These are phyloP conservation scores for Calonectria pteridis DNA, from an alignment of 2,329 filamentous ascomycete genomes.

Conservation along the genomic window DNA sequence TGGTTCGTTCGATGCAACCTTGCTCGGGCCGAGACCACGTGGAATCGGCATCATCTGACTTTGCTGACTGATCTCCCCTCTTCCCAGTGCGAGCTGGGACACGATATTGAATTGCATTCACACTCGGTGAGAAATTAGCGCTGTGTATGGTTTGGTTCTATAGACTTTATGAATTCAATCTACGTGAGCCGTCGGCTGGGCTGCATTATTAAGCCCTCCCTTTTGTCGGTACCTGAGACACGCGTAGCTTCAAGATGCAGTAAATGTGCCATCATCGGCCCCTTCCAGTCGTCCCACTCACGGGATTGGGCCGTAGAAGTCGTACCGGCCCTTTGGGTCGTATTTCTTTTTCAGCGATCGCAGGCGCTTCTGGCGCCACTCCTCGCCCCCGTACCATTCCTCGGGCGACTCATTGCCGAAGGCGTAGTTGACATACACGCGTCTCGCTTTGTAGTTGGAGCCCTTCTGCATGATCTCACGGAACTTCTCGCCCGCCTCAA, in stretches of 20 bases:
- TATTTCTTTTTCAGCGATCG: constrained; percentile 60
- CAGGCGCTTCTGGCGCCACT: constrained; percentile 61
- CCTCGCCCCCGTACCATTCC: constrained; percentile 61
- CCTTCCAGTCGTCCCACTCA: background rate
- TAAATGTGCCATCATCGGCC: background rate
- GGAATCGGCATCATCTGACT: background rate
- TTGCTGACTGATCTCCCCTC: background rate
- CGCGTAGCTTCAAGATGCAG: background rate
- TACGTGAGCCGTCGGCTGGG: background rate
- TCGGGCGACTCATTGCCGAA: constrained; percentile 58
- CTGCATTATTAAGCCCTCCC: background rate
- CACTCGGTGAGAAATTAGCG: background rate
- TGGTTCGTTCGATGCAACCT: background rate
- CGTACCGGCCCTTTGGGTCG: constrained; percentile 59
- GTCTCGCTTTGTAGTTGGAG: constrained; percentile 23
- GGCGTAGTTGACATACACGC: constrained; percentile 64
- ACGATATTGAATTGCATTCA: background rate
- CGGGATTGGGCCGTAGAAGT: constrained; percentile 55
- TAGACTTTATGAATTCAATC: background rate
- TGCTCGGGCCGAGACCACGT: background rate
- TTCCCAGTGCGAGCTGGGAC: background rate
- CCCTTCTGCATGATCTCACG: constrained; percentile 30
- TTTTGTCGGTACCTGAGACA: background rate
- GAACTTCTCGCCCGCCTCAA: constrained; percentile 29
- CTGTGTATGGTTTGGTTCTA: background rate